These are phyloP conservation scores for Rhizophora mangle DNA, from an alignment of 345 rosid genomes.

Conservation along the genomic window DNA sequence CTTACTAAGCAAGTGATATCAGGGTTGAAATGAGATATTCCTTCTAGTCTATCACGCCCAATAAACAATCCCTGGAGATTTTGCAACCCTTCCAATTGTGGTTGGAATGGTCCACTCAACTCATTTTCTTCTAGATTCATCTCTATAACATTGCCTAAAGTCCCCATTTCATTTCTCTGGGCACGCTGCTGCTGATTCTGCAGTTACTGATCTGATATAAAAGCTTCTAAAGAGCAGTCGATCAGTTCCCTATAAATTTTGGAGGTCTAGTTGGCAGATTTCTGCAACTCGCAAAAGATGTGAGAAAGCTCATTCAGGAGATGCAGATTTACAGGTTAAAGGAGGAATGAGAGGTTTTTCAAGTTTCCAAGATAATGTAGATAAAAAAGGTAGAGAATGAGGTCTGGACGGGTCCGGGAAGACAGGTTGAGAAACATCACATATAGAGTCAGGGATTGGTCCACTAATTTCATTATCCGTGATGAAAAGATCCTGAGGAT, in stretches of 20 bases:
- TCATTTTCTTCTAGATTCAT: neutral
- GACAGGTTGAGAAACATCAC: too few species aligned
- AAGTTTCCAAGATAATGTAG: too few species aligned
- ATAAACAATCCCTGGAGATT: neutral
- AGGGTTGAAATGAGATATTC: neutral
- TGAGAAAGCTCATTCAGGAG: constrained; percentile 3
- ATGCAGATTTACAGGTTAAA: too few species aligned
- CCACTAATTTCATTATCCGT: too few species aligned
- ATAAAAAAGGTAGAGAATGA: too few species aligned
- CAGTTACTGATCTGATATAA: neutral
- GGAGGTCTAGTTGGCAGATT: neutral
- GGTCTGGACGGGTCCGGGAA: too few species aligned
- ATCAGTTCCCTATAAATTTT: constrained; percentile 7
- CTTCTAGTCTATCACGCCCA: neutral
- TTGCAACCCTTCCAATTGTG: neutral
- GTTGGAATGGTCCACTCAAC: constrained; percentile 11
- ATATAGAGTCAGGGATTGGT: too few species aligned
- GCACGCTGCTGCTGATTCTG: constrained; percentile 13
- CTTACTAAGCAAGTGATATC: too few species aligned
- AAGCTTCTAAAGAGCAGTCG: neutral
- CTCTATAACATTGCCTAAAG: neutral
- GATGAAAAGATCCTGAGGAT: too few species aligned
- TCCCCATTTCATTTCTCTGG: constrained; percentile 7
- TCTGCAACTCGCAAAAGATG: constrained; percentile 17
- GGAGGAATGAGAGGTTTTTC: too few species aligned